phyloP scores from a whole-genome alignment of 352 stramenopile genomes.

The Aphanomyces astaci region DNA sequence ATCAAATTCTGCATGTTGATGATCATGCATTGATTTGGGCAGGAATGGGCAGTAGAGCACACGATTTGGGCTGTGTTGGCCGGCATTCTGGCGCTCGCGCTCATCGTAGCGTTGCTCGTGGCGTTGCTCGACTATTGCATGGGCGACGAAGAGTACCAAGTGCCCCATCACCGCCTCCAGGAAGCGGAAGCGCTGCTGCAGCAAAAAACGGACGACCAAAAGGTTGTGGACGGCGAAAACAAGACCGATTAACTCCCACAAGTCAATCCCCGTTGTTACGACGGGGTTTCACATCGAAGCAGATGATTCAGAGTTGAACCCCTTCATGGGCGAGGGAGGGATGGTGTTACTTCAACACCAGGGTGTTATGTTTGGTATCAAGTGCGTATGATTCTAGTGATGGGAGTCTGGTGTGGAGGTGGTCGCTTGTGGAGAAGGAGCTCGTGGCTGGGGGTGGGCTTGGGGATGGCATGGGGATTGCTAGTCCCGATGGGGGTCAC shows the following conservation, averaged over 20 bases:
- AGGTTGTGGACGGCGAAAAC: constrained; percentile 22
- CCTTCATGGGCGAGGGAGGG: neutral
- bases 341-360: too few relatives aligned
- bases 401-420: too few relatives aligned
- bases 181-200: constrained; percentile 16
- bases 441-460: too few relatives aligned
- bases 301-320: too few relatives aligned
- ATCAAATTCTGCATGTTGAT: too few relatives aligned
- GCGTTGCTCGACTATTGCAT: constrained; percentile 68
- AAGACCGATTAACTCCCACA: constrained; percentile 8
- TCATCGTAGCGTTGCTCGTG: constrained; percentile 60
- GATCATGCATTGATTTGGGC: neutral
- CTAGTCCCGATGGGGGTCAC: too few relatives aligned
- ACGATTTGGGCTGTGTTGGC: constrained; percentile 52
- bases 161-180: constrained; percentile 29
- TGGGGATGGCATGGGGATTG: too few relatives aligned
- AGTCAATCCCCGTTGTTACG: too few relatives aligned
- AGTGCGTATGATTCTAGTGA: too few relatives aligned
- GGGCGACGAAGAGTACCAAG: constrained; percentile 48
- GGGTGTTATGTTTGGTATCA: neutral
- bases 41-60: constrained; percentile 64
- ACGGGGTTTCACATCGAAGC: too few relatives aligned
- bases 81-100: constrained; percentile 46
- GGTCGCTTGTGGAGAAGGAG: too few relatives aligned
- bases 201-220: neutral